Evolutionary conservation across 164 flowering plant genomes (phyloP), one percentile per base, ranked within the genome.

Genomic region (Pachysandra terminalis): DNA sequence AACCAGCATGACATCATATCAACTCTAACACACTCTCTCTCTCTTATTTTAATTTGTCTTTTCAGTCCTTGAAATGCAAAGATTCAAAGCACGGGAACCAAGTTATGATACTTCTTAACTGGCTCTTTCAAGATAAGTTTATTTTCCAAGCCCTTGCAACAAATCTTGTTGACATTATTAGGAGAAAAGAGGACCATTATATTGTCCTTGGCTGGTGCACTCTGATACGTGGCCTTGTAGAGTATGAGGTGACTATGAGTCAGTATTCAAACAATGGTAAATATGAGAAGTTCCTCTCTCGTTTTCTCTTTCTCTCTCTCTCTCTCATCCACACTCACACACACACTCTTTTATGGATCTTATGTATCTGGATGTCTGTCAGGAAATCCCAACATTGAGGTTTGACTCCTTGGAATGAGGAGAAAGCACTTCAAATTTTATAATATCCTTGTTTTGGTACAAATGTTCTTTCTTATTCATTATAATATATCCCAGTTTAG

Each of bases 191-290:
- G n/a, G 95, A 92, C 64, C 85, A 70, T 27, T 83, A 79, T 71
- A 74, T 90, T 60, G 74, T 84, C 6, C 82, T 90, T 69, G 96
- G 98, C 25, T 90, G 98, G 98, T 90, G 98, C 74, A 73, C 61
- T 27, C 81, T 92, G 58, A 78, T 85, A 3, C 84, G 89, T 7
- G 66, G 69, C 61, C 82, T 88, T 63, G 59, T 90, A 21, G 91
- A 88, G 51, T 77, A 68, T 64, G 89, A 83, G 64, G 68, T 60
- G 56, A 27, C 45, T 19, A 68, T 24, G 66, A 71, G 61, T 35
- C 73, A 73, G 60, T 28, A 25, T 56, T 19, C 62, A 21, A 57
- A 76, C 45, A 65, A 61, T 73, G 94, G 96, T 92, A n/a, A 82
- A 75, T 23, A 25, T 45, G 23, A 28, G 41, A 48, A 32, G 55